Percentiles rank a stretch among this genome's conserved stretches.
Conservation (phyloP, 192 early-diverging fungal genomes). For the Coemansia reversa region DNA sequence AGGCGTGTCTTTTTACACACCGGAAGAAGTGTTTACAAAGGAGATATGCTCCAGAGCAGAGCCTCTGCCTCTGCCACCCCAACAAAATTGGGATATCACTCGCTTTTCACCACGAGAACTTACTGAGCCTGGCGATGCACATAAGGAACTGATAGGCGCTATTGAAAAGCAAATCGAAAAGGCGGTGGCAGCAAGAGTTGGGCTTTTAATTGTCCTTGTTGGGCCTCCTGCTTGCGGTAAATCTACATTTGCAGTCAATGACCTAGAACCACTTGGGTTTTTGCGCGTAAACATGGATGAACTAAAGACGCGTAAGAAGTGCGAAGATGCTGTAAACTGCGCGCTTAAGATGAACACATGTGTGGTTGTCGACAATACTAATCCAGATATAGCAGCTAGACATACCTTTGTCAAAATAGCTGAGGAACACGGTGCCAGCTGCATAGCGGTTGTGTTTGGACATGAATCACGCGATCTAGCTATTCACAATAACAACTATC, state of each 20-base stretch:
- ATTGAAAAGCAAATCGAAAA: slow-evolving; percentile 24
- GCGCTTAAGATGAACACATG: slow-evolving; percentile 56
- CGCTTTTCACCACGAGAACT: slow-evolving; percentile 14
- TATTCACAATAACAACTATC: slow-evolving; percentile 77
- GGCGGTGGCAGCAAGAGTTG: slow-evolving; percentile 34
- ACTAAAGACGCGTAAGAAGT: slow-evolving; percentile 75
- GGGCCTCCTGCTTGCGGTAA: slow-evolving; percentile 88
- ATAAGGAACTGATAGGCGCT: slow-evolving; percentile 18
- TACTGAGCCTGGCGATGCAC: not conserved
- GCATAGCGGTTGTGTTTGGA: slow-evolving; percentile 52
- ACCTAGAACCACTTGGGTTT: slow-evolving; percentile 66
- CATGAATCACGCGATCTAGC: slow-evolving; percentile 68
- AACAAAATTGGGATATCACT: slow-evolving; percentile 6
- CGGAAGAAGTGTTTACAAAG: slow-evolving; percentile 74
- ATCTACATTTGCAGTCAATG: slow-evolving; percentile 65
- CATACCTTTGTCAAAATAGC: slow-evolving; percentile 66
- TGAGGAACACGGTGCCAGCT: slow-evolving; percentile 24
- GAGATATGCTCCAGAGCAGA: slow-evolving; percentile 28
- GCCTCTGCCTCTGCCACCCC: slow-evolving; percentile 28
- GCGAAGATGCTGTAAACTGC: slow-evolving; percentile 57
- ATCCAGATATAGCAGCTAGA: slow-evolving; percentile 63
- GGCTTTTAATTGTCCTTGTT: slow-evolving; percentile 66
- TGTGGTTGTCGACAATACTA: slow-evolving; percentile 85
- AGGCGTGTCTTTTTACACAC: slow-evolving; percentile 73
- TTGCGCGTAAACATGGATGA: slow-evolving; percentile 81